Percentiles rank a stretch among this genome's conserved stretches.
phyloP scores from a whole-genome alignment of 441 rosid genomes.

The Capsella rubella region DNA sequence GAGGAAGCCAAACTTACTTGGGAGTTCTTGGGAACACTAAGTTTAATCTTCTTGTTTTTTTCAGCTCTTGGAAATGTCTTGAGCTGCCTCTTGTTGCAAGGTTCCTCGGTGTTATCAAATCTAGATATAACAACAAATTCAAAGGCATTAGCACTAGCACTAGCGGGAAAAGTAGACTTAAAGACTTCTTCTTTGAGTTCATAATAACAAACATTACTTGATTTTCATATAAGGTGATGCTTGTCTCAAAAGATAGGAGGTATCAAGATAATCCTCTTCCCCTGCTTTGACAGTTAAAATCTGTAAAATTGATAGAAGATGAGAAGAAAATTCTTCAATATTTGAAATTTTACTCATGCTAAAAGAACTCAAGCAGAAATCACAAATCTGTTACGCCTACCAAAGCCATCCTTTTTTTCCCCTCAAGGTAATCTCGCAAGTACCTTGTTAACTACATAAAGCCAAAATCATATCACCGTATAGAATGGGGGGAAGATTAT shows the following conservation, averaged over 20 bases:
- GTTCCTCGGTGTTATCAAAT: conserved; percentile 68
- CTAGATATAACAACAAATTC: conserved; percentile 48
- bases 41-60: conserved; percentile 67
- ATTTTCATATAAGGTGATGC: conserved; percentile 93
- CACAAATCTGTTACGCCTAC: conserved; percentile 51
- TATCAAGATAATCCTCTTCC: conserved; percentile 81
- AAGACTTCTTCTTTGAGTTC: conserved; percentile 36
- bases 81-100: conserved; percentile 65
- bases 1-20: conserved; percentile 49
- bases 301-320: conserved; percentile 49
- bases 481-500: conserved; percentile 1
- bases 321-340: conserved; percentile 18
- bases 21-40: conserved; percentile 47
- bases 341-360: conserved; percentile 23
- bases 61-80: conserved; percentile 53
- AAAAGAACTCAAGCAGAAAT: conserved; percentile 13
- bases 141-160: conserved; percentile 20
- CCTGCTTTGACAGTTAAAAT: conserved; percentile 84
- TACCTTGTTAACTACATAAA: conserved; percentile 77
- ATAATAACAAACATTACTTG: conserved; percentile 53
- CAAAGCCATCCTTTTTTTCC: conserved; percentile 90
- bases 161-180: conserved; percentile 30
- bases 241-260: conserved; percentile 76
- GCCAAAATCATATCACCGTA: conserved; percentile 32
- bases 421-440: conserved; percentile 87